Base-by-base conservation (phyloP, 139 green algal species). In the Edaphochlamys debaryana region DNA sequence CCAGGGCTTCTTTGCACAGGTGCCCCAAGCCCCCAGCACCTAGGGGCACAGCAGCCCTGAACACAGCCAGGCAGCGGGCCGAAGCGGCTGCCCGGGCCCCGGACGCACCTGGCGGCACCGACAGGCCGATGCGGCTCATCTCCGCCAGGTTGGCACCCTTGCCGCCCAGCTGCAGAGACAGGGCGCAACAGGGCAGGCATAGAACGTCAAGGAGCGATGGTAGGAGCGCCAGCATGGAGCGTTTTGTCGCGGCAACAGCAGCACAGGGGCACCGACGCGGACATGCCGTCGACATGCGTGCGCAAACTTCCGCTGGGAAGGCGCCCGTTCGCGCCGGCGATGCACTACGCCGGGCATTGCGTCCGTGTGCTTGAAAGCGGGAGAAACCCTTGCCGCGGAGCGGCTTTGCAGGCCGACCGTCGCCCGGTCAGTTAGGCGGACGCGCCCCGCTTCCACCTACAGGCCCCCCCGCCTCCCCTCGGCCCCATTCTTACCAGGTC, bases 141-240 rank as follows among this genome's bases (percentile, higher is more conserved):
- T 98, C 94, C 13, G 91, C 95, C 23, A 98, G 86, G 83, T 98
- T 98, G 41, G 96, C 95, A 34, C 95, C 95, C 87, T 98, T 98
- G 74, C 94, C 95, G 56, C 95, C 95, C 1, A 98, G 87, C 89
- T 92, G 89, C 68, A 22, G 68, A 3, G n/a, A 2, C 4, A 9
- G 48, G 5, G 32, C 4, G 29, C 9, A 40, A 15, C 36, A 70
- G 30, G 20, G 32, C 8, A 7, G 3, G 30, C 11, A 56, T n/a
- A n/a, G n/a, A n/a, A n/a, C n/a, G n/a, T n/a, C n/a, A n/a, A n/a
- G n/a, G n/a, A n/a, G n/a, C n/a, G n/a, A n/a, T n/a, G n/a, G n/a
- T n/a, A 32, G 20, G 29, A 30, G 63, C 34, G 30, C 25, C 22
- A 64, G 50, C 19, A 3, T 45, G 8, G n/a, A 32, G 60, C 23